Evolutionary conservation across 129 eudicot genomes (phyloP).

Genomic region (Helichrysum umbraculigerum): DNA sequence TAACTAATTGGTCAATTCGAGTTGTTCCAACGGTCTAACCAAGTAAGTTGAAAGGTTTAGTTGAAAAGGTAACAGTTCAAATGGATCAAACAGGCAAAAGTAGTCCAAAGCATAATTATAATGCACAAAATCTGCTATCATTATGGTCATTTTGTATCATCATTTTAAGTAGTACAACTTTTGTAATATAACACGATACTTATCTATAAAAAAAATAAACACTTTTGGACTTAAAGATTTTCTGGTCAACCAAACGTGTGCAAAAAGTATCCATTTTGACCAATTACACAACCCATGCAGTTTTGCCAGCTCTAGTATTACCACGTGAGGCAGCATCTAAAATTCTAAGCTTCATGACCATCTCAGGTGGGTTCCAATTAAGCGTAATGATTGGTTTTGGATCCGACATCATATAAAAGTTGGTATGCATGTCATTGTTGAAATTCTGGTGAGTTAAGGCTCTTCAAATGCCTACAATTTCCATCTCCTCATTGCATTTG

Average conservation of each 20-base stretch:
- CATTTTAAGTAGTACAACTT: no score
- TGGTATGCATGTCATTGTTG: conserved; percentile 92
- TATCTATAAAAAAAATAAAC: not conserved
- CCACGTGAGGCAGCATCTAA: conserved; percentile 6
- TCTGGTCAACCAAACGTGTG: not conserved
- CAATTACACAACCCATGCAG: no score
- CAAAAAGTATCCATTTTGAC: not conserved
- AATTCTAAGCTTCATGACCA: not conserved
- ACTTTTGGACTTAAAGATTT: not conserved
- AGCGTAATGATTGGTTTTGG: conserved; percentile 99
- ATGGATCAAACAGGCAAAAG: not conserved
- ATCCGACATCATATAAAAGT: conserved; percentile 97
- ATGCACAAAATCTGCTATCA: not conserved
- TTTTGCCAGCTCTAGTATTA: not conserved
- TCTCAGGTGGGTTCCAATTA: conserved; percentile 96
- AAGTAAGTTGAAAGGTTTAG: not conserved
- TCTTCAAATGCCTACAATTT: not conserved
- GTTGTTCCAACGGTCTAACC: not conserved
- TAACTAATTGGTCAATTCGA: not conserved
- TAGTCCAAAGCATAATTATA: not conserved
- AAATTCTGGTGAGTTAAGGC: conserved; percentile 71
- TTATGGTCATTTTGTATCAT: not conserved
- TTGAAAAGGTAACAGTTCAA: not conserved
- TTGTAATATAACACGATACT: not conserved
- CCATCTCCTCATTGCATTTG: conserved; percentile 2